Base-by-base conservation (phyloP, 2,329 filamentous ascomycete genomes). In the Calonectria honghensis region DNA sequence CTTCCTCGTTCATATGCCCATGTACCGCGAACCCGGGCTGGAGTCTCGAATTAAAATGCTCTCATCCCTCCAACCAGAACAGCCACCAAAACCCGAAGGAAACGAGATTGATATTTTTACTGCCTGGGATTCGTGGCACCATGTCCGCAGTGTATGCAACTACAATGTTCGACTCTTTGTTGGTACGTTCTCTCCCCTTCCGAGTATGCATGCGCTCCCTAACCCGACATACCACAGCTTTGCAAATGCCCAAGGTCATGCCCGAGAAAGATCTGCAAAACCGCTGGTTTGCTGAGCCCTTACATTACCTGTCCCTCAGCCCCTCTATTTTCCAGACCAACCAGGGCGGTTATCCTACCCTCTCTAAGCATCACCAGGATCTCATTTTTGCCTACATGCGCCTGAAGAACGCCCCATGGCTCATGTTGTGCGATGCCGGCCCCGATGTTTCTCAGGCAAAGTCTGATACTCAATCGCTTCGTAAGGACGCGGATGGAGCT, bases 111-210 rank as follows among this genome's bases (percentile, higher is more conserved):
- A 96, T 80, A 84, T 94, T 0, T 97, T 95, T 84, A 93, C 93
- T 68, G 90, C 93, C 3, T 99, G 97, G 97, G 96, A 98, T 85
- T 93, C 94, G 1, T 99, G 97, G 97, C 94, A 99, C 83, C 89
- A 93, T 29, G 94, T 99, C 81, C 91, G 97, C 68, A 93, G 93
- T 68, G 88, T 95, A 72, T 98, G 96, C 90, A 94, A 93, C 86
- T 98, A 99, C 85, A 94, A 93, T 84, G 86, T 90, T 72, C 92
- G 95, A 83, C 89, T 99, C 48, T 94, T 92, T 81, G 92, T 98
- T 85, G 95, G 96, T 98, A 93, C 88, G 95, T 83, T 48, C 61
- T 14, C 68, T 16, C 7, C 20, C 11, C 29, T 0, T 59, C 18
- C 11, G 4, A 3, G 4, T 32, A 61, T n/a, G 7, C 13, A 7